Evolutionary conservation across 2,329 filamentous ascomycete genomes (phyloP).

Genomic region (Cytospora schulzeri): DNA sequence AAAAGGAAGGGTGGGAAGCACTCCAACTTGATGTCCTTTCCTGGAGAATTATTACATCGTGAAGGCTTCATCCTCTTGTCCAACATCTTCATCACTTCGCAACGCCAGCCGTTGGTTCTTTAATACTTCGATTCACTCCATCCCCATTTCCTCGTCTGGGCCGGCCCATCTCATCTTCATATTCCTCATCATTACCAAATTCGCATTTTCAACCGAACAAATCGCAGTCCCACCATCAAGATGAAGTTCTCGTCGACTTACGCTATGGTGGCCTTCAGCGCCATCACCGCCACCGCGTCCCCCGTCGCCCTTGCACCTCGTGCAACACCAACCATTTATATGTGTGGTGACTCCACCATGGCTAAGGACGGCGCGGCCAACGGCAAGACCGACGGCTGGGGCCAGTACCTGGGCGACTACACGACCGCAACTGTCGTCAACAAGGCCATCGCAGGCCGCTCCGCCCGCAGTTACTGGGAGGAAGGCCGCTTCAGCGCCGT

Average conservation of each 20-base stretch:
- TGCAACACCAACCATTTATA: conserved; percentile 45
- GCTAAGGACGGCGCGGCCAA: conserved; percentile 44
- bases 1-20: neutral
- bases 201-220: neutral
- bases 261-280: conserved; percentile 16
- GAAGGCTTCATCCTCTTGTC: neutral
- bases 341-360: conserved; percentile 60
- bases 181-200: neutral
- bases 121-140: neutral
- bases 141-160: conserved; percentile 1
- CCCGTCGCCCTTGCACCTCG: conserved; percentile 29
- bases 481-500: conserved; percentile 63
- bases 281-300: conserved; percentile 26
- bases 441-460: conserved; percentile 63
- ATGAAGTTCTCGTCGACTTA: conserved; percentile 25
- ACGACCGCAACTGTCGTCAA: conserved; percentile 55
- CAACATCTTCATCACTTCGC: neutral
- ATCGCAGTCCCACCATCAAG: neutral
- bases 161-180: conserved; percentile 16
- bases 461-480: conserved; percentile 62
- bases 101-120: conserved; percentile 13
- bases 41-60: neutral
- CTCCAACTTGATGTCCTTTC: neutral
- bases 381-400: conserved; percentile 55
- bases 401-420: conserved; percentile 56